Evolutionary conservation across 2,329 filamentous ascomycete genomes (phyloP), one percentile per base, ranked within the genome.

Genomic region (Pestalotiopsis sp.): DNA sequence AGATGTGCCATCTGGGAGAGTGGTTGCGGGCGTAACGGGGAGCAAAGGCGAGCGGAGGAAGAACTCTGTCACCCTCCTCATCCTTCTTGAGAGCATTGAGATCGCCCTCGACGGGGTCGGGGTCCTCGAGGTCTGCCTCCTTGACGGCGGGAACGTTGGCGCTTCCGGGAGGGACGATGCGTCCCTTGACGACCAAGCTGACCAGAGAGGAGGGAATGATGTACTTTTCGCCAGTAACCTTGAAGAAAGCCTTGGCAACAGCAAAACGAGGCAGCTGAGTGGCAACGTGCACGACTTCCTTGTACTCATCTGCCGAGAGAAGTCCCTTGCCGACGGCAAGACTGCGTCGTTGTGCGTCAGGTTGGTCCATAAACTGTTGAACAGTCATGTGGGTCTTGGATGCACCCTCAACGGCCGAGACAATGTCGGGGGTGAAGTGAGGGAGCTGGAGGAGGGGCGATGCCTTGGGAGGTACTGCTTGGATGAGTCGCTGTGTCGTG

Each of bases 201-300:
- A 98, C 95, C 49, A 99, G 88, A 68, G 94, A 97, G 69, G 92
- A 93, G 6, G 96, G 95, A 39, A 95, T 97, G 76, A 99, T 93
- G 79, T 92, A 92, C 73, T 92, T 93, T 82, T 99, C 97, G 77
- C 96, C 96, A 65, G 94, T 91, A 60, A 99, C 97, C 86, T 99
- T 99, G 90, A 99, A 99, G 82, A 97, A 99, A 7, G 94, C 93
- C 83, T 94, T 97, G 76, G 94, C 93, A 12, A 99, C 90, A 68
- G 92, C 88, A 67, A 99, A 86, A 71, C 90, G 88, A 1, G 96
- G 96, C 36, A 99, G 86, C 81, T 98, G 93, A 74, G 90, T 90
- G 36, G 94, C 95, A 38, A 98, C 92, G 61, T 82, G 82, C 69
- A 97, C 86, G 49, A 92, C 92, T 57, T 91, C 87, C 71, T 89